Conservation (phyloP, 2,329 filamentous ascomycete species). For the Malbranchea zuffiana region DNA sequence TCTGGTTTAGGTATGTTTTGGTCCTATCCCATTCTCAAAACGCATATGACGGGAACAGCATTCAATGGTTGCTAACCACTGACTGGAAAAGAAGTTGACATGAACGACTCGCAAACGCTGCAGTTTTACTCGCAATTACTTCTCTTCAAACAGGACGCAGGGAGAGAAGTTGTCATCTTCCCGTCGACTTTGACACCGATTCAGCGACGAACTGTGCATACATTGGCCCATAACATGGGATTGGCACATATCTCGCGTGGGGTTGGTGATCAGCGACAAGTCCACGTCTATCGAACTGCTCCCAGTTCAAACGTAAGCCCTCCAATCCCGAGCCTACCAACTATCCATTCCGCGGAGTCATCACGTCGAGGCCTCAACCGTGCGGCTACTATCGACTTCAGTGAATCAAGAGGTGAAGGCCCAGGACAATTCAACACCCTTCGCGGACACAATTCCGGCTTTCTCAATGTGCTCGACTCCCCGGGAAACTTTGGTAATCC, state of each 20-base stretch:
- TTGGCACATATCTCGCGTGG: conserved; percentile 85
- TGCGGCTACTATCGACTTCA: conserved; percentile 95
- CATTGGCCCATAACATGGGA: conserved; percentile 88
- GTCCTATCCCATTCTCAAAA: not conserved
- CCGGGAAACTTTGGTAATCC: conserved; percentile 55
- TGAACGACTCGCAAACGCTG: conserved; percentile 82
- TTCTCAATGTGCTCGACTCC: conserved; percentile 79
- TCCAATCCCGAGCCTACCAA: conserved; percentile 51
- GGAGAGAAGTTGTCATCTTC: conserved; percentile 73
- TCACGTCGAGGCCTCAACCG: conserved; percentile 78
- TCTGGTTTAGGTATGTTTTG: conserved; percentile 28
- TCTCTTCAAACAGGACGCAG: conserved; percentile 71
- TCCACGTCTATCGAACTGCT: conserved; percentile 65
- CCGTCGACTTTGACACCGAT: conserved; percentile 67
- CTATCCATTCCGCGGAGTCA: conserved; percentile 60
- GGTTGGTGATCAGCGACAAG: conserved; percentile 73
- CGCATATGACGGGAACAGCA: no score
- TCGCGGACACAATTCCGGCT: conserved; percentile 61
- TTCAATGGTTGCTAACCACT: conserved; percentile 12
- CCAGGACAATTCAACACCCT: conserved; percentile 63
- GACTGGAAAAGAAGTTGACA: conserved; percentile 57
- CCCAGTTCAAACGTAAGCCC: conserved; percentile 47
- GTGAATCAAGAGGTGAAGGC: conserved; percentile 63
- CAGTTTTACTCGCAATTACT: conserved; percentile 83
- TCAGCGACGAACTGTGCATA: conserved; percentile 84